These are phyloP conservation scores for Baorangia bicolor DNA, from an alignment of 768 basidiomycete genomes.

Conservation along the genomic window DNA sequence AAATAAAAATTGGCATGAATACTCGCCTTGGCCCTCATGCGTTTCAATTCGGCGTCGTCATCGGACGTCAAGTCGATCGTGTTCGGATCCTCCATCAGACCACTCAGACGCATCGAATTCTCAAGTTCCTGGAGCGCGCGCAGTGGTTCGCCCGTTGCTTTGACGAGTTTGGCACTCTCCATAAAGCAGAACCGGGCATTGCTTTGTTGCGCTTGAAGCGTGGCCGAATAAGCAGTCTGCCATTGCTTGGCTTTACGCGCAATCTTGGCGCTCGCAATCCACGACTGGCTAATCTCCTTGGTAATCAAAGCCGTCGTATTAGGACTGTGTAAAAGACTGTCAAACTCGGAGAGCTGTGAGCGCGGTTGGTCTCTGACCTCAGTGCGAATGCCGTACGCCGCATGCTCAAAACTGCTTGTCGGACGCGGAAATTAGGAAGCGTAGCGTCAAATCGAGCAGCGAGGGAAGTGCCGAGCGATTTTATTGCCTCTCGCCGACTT, in stretches of 20 bases:
- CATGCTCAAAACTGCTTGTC: constrained; percentile 88
- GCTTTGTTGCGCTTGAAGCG: constrained; percentile 81
- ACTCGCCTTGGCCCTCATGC: constrained; percentile 70
- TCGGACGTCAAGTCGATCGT: constrained; percentile 56
- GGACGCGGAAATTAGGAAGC: constrained; percentile 82
- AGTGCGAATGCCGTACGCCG: constrained; percentile 80
- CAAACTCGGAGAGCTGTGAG: constrained; percentile 1
- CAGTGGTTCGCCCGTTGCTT: constrained; percentile 74
- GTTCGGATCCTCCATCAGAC: constrained; percentile 45
- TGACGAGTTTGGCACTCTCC: constrained; percentile 85
- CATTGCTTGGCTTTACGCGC: constrained; percentile 93
- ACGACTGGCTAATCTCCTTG: constrained; percentile 74
- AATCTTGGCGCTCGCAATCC: constrained; percentile 93
- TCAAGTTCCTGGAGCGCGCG: constrained; percentile 88
- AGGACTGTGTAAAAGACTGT: constrained; percentile 9
- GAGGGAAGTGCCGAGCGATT: constrained; percentile 40
- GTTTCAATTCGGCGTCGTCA: constrained; percentile 48
- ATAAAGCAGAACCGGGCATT: constrained; percentile 77
- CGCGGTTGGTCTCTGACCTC: constrained; percentile 44
- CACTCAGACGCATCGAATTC: constrained; percentile 57
- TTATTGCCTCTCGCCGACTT: constrained; percentile 41
- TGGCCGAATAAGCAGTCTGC: constrained; percentile 96
- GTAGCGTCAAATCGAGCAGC: constrained; percentile 69
- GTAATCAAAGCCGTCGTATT: constrained; percentile 39
- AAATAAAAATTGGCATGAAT: neutral